A percentile compares a stretch with the other conserved stretches of the same genome.
Evolutionary conservation across 352 stramenopile genomes (phyloP).

Genomic region (Pythium guiyangense): DNA sequence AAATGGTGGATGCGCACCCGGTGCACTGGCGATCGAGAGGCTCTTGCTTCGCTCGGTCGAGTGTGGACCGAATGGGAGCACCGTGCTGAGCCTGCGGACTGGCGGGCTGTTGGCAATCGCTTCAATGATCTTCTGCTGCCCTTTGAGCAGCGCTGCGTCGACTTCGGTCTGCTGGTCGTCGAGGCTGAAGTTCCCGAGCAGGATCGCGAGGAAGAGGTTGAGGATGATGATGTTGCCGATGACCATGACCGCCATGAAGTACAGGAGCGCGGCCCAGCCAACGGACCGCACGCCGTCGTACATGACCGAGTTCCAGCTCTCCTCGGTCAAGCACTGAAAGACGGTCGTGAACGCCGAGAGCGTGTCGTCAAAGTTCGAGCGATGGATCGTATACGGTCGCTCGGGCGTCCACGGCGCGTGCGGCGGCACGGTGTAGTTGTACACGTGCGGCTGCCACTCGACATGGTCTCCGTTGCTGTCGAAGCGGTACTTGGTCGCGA

Average conservation of each 20-base stretch:
- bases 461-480: constrained; percentile 32
- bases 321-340: constrained; percentile 84
- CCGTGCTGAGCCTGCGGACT: constrained; percentile 8
- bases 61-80: constrained; percentile 2
- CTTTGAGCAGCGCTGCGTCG: constrained; percentile 19
- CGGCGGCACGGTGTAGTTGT: constrained; percentile 29
- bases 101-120: constrained; percentile 5
- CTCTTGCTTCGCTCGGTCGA: constrained; percentile 1
- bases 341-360: constrained; percentile 62
- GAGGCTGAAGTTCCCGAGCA: constrained; percentile 77
- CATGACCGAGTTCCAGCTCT: constrained; percentile 89
- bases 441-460: constrained; percentile 34
- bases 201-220: constrained; percentile 88
- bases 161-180: constrained; percentile 28
- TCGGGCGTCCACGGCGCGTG: constrained; percentile 40
- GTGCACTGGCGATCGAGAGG: neutral
- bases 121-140: constrained; percentile 24
- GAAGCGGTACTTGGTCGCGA: constrained; percentile 85
- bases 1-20: neutral
- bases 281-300: constrained; percentile 63
- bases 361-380: constrained; percentile 58
- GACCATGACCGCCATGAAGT: constrained; percentile 66
- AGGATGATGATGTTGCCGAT: constrained; percentile 84
- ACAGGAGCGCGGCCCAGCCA: constrained; percentile 32
- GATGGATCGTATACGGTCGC: constrained; percentile 28